phyloP scores from a whole-genome alignment of 2,329 filamentous ascomycete genomes.

The Trichoderma asperellum region DNA sequence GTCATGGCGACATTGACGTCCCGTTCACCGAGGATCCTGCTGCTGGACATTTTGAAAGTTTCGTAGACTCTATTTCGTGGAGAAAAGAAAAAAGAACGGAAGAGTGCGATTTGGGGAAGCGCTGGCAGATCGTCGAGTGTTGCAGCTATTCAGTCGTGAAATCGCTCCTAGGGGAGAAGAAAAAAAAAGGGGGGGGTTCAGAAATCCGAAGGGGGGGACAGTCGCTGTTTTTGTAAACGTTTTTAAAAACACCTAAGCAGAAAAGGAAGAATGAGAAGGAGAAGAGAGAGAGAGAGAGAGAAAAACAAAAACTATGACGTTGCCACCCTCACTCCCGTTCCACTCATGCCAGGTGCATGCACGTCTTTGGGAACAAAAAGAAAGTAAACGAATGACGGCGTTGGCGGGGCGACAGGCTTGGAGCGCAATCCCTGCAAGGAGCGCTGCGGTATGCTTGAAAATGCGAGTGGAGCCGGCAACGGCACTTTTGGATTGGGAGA shows the following conservation, averaged over 20 bases:
- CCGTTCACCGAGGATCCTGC: slow-evolving; percentile 65
- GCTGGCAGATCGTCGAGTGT: neutral
- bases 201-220: neutral
- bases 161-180: neutral
- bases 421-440: neutral
- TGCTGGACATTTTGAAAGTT: slow-evolving; percentile 56
- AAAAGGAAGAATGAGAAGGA: neutral
- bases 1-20: slow-evolving; percentile 64
- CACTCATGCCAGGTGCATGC: neutral
- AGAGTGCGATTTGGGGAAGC: neutral
- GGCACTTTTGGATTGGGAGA: neutral
- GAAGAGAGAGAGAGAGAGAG: neutral
- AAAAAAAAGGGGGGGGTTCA: neutral
- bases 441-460: slow-evolving; percentile 6
- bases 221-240: slow-evolving; percentile 17
- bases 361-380: neutral
- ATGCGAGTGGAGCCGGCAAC: slow-evolving; percentile 22
- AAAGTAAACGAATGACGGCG: slow-evolving; percentile 23
- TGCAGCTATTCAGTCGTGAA: neutral
- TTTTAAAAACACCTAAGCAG: neutral
- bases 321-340: neutral
- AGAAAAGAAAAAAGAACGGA: neutral
- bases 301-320: slow-evolving; percentile 9
- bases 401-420: slow-evolving; percentile 12
- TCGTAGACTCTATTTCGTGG: neutral